Evolutionary conservation across 768 basidiomycete genomes (phyloP).

Genomic region (Boletus pseudo-olivaceus): DNA sequence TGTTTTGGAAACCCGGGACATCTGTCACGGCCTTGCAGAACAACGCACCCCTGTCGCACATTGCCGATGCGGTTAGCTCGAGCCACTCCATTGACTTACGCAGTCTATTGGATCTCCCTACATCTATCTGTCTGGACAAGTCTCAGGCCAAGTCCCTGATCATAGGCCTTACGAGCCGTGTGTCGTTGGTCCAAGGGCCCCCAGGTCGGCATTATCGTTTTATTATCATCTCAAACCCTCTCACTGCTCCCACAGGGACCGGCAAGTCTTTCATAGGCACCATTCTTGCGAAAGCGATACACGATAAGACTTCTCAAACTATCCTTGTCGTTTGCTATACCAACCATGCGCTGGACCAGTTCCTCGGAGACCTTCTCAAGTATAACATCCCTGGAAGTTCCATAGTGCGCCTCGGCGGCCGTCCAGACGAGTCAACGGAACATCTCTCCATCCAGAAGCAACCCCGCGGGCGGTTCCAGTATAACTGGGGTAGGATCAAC

Average conservation of each 20-base stretch:
- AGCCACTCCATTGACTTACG: constrained; percentile 40
- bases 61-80: constrained; percentile 21
- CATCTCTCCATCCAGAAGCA: constrained; percentile 38
- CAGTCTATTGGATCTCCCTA: constrained; percentile 32
- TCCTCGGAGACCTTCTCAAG: constrained; percentile 44
- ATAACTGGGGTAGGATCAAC: constrained; percentile 11
- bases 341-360: constrained; percentile 71
- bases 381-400: constrained; percentile 43
- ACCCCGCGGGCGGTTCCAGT: not conserved
- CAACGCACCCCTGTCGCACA: constrained; percentile 3
- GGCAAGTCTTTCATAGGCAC: constrained; percentile 73
- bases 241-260: constrained; percentile 44
- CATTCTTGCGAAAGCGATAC: constrained; percentile 55
- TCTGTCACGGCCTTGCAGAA: not conserved
- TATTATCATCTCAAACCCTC: not conserved
- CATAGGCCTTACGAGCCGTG: constrained; percentile 47
- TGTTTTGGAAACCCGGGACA: constrained; percentile 45
- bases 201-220: constrained; percentile 44
- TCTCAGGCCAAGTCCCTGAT: constrained; percentile 48
- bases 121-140: constrained; percentile 44
- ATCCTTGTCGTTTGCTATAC: constrained; percentile 71
- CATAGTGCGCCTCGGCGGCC: constrained; percentile 58
- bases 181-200: constrained; percentile 68
- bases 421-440: constrained; percentile 46
- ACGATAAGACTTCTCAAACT: constrained; percentile 41